Conservation (phyloP, 805 yeast genomes). For the Candida quercuum region DNA sequence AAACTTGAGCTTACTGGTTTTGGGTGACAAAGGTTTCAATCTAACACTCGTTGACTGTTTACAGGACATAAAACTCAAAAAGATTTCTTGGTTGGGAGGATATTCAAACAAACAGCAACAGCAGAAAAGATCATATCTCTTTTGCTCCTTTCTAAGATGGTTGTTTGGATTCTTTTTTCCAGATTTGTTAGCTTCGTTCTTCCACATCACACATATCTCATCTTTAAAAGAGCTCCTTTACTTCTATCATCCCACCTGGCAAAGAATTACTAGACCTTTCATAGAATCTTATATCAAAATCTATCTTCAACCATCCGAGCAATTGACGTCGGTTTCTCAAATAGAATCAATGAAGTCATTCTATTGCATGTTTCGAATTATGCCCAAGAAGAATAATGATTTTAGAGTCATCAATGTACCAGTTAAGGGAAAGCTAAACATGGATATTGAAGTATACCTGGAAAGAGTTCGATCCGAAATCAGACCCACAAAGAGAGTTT, state of each 20-base stretch:
- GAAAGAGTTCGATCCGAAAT: constrained; percentile 33
- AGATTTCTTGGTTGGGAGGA: constrained; percentile 53
- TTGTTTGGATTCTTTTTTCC: constrained; percentile 41
- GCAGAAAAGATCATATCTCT: constrained; percentile 28
- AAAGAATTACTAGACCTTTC: constrained; percentile 34
- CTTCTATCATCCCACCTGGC: constrained; percentile 61
- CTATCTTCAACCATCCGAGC: constrained; percentile 26
- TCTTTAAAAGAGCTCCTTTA: constrained; percentile 35
- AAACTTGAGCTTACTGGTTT: constrained; percentile 33
- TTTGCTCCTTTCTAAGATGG: constrained; percentile 52
- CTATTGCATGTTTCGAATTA: constrained; percentile 35
- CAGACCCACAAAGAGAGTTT: constrained; percentile 37
- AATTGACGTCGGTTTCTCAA: constrained; percentile 12
- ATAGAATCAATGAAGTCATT: constrained; percentile 18
- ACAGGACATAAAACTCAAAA: constrained; percentile 33
- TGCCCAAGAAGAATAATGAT: constrained; percentile 53
- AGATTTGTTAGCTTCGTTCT: constrained; percentile 44
- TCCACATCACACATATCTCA: constrained; percentile 62
- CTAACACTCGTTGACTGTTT: constrained; percentile 29
- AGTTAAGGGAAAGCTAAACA: constrained; percentile 27
- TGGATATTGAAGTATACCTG: constrained; percentile 29
- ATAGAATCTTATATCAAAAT: constrained; percentile 34
- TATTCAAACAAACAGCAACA: constrained; percentile 36
- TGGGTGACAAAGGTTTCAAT: constrained; percentile 31
- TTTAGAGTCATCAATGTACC: constrained; percentile 62